Evolutionary conservation across 495 filamentous ascomycete genomes (phyloP), one percentile per base, ranked within the genome.

Genomic region (Talaromyces ruber): DNA sequence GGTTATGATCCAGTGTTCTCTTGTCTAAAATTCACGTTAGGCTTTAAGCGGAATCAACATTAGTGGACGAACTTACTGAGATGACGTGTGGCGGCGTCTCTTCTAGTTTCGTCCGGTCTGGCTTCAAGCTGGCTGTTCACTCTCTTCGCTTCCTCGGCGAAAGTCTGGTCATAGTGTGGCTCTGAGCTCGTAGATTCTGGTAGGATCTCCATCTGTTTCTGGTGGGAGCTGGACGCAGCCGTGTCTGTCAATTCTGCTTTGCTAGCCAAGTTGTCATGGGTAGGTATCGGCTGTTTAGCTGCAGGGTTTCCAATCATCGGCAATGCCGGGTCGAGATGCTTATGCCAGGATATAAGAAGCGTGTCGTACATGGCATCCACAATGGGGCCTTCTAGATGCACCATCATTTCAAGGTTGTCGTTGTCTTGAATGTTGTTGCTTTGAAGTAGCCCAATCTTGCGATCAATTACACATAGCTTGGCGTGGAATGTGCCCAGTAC

Each of bases 351-450:
- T 6, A 91, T 76, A 37, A 93, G 70, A 4, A 85, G 85, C 59
- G 83, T 83, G 62, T 93, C 89, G 64, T 90, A 92, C 37, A 93
- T 66, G 2, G 82, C 81, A 67, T 92, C 88, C 1, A 92, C 88
- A 63, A 91, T 87, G 0, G 88, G 85, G 0, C 89, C 89, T 68
- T 93, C 88, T 12, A 92, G 65, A 34, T 89, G 86, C n/a, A 82
- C 73, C 79, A 91, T 82, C 89, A 93, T 93, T 74, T 91, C 88
- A 50, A 90, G 39, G 63, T 91, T 91, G 63, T 89, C 86, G 60
- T 89, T 90, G 62, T 90, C 88, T 75, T 87, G 84, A 55, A 92
- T 86, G 63, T 92, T 92, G 67, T 89, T 90, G 74, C 88, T 91
- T 70, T 86, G 84, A 3, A 91, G 63, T 1, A 89, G 71, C 2